phyloP scores from a whole-genome alignment of 2,329 filamentous ascomycete genomes.

The Aspergillus japonicus region DNA sequence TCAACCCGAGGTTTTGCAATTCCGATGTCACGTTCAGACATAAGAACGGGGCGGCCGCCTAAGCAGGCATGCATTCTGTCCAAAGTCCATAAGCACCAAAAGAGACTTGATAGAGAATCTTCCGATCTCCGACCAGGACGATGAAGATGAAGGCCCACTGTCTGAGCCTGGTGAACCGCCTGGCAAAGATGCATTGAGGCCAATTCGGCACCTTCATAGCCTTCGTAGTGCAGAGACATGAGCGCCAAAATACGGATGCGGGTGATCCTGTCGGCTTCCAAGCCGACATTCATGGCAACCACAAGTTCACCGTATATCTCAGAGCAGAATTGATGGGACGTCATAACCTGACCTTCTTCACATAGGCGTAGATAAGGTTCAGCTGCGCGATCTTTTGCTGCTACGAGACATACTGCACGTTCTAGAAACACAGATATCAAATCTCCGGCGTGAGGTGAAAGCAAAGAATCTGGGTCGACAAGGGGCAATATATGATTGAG shows the following conservation, averaged over 20 bases:
- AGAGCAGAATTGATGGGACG: conserved; percentile 39
- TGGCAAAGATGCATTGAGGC: conserved; percentile 42
- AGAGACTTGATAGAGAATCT: conserved; percentile 34
- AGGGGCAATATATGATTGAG: conserved; percentile 42
- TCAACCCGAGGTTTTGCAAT: conserved; percentile 30
- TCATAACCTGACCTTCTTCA: conserved; percentile 30
- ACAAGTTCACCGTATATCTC: conserved; percentile 39
- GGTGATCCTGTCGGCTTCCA: conserved; percentile 38
- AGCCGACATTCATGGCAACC: conserved; percentile 37
- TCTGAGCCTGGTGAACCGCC: conserved; percentile 44
- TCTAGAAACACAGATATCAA: conserved; percentile 37
- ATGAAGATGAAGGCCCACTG: conserved; percentile 40
- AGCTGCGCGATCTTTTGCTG: conserved; percentile 39
- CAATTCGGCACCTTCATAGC: conserved; percentile 40
- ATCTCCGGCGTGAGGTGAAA: conserved; percentile 25
- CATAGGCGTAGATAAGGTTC: conserved; percentile 31
- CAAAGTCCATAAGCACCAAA: conserved; percentile 44
- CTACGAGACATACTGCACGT: conserved; percentile 41
- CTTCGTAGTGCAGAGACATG: conserved; percentile 44
- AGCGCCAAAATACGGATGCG: conserved; percentile 40
- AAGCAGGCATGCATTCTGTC: conserved; percentile 45
- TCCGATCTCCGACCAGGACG: conserved; percentile 31
- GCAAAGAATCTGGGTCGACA: conserved; percentile 30
- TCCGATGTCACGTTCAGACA: conserved; percentile 43
- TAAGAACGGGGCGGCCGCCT: conserved; percentile 40